Base-by-base conservation (phyloP, 2,329 filamentous ascomycete genomes). In the Rosellinia necatrix region DNA sequence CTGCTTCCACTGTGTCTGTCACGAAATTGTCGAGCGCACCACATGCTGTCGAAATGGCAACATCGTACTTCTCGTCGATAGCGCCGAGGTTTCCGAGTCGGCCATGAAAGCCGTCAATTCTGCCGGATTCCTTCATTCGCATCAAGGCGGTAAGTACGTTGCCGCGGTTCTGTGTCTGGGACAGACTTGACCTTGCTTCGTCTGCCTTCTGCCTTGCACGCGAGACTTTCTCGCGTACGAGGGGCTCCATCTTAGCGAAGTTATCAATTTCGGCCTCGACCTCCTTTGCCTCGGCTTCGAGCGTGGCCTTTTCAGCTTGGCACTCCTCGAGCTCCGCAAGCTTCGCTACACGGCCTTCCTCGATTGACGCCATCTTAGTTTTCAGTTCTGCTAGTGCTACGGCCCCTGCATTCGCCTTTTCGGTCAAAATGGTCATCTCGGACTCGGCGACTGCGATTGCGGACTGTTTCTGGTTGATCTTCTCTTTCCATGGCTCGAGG, bases 41-140 rank as follows among this genome's bases (percentile, higher is more conserved):
- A 65, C 94, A 97, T 9, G 94, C 96, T 0, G 94, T 99, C 0
- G 96, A 99, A 58, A 99, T 96, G n/a, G 94, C 94, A 38, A 99
- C 86, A 68, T 99, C 94, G 72, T 96, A 99, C 74, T 90, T 91
- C 70, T 90, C 82, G 67, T 99, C 92, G 64, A 99, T 99, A 0
- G 90, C 87, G 38, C 94, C 94, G 1, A 99, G 83, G 65, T 97
- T 97, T 8, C 94, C 96, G 3, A 99, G 85, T 27, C 94, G 87
- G 22, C 94, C 94, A 68, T 99, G 92, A 75, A 99, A 99, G 2
- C 96, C 94, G 68, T 97, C 92, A 61, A 99, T 96, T 71, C 94
- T 89, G 10, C 94, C 94, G 19, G 94, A 97, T 69, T 97, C 94
- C 69, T 91, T 94, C 75, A 99, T 85, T 44, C 94, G 88, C 89